phyloP scores from a whole-genome alignment of 2,329 filamentous ascomycete species.

The Ophiosphaerella korrae region DNA sequence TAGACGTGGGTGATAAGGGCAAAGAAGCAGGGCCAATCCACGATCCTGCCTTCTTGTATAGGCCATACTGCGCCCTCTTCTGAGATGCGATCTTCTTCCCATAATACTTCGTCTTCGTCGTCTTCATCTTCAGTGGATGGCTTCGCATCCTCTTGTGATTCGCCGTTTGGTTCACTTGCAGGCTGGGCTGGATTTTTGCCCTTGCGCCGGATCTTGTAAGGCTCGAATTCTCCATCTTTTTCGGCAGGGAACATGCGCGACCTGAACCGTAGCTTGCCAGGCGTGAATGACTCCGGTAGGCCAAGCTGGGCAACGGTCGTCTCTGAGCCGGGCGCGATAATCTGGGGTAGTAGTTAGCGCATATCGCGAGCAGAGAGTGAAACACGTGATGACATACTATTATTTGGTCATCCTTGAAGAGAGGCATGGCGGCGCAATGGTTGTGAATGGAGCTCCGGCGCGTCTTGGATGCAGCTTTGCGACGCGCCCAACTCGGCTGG shows the following conservation, averaged over 20 bases:
- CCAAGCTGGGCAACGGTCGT: conserved; percentile 91
- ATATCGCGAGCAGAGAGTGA: not conserved
- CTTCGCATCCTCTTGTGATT: conserved; percentile 28
- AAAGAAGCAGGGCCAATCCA: conserved; percentile 90
- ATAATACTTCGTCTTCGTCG: conserved; percentile 67
- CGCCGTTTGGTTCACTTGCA: conserved; percentile 38
- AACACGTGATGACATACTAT: conserved; percentile 39
- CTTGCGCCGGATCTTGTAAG: conserved; percentile 72
- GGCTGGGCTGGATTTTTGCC: conserved; percentile 33
- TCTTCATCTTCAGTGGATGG: conserved; percentile 50
- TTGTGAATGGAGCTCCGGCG: conserved; percentile 18
- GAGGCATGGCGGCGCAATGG: conserved; percentile 47
- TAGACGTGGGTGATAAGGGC: conserved; percentile 92
- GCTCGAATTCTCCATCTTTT: conserved; percentile 79
- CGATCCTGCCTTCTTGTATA: conserved; percentile 78
- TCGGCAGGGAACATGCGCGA: conserved; percentile 90
- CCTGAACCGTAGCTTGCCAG: conserved; percentile 81
- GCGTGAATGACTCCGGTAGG: conserved; percentile 86
- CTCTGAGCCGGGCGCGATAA: conserved; percentile 83
- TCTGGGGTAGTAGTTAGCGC: conserved; percentile 40
- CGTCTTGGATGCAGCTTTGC: conserved; percentile 9
- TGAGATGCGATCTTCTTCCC: conserved; percentile 86
- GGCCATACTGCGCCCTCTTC: conserved; percentile 91
- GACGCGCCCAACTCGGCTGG: not conserved
- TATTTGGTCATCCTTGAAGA: conserved; percentile 54